phyloP scores from a whole-genome alignment of 805 yeast genomes.

The Cyberlindnera veronae region DNA sequence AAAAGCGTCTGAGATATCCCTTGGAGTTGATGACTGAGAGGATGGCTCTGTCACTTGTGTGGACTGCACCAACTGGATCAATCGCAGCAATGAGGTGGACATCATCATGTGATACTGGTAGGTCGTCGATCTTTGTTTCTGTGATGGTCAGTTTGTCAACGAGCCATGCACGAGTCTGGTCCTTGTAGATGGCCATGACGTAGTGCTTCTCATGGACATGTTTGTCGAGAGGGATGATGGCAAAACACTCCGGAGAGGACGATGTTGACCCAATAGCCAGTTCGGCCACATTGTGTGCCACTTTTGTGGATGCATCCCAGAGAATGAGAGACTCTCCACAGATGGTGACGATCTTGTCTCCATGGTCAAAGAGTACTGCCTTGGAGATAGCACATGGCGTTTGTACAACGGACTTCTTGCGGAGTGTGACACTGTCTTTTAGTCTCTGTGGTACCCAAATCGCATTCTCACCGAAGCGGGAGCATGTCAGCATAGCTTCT shows the following conservation, averaged over 20 bases:
- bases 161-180: slow-evolving; percentile 41
- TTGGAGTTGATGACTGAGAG: slow-evolving; percentile 53
- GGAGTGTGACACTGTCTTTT: slow-evolving; percentile 33
- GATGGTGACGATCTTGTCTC: slow-evolving; percentile 43
- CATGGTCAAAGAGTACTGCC: slow-evolving; percentile 49
- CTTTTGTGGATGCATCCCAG: slow-evolving; percentile 52
- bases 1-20: slow-evolving; percentile 50
- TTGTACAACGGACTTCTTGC: slow-evolving; percentile 37
- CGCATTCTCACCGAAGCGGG: slow-evolving; percentile 59
- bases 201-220: slow-evolving; percentile 38
- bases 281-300: slow-evolving; percentile 22
- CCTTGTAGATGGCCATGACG: slow-evolving; percentile 48
- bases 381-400: slow-evolving; percentile 45
- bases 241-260: slow-evolving; percentile 27
- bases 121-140: slow-evolving; percentile 33
- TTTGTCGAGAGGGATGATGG: slow-evolving; percentile 33
- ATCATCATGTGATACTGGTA: slow-evolving; percentile 36
- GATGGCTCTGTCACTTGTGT: slow-evolving; percentile 37
- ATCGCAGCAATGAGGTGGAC: slow-evolving; percentile 50
- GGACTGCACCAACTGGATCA: slow-evolving; percentile 55
- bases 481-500: slow-evolving; percentile 51
- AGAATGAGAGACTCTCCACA: slow-evolving; percentile 45
- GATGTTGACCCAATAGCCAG: slow-evolving; percentile 16
- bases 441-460: slow-evolving; percentile 51
- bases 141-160: slow-evolving; percentile 23